Evolutionary conservation across 768 basidiomycete species (phyloP).

Genomic region (Pleurotus pulmonarius): DNA sequence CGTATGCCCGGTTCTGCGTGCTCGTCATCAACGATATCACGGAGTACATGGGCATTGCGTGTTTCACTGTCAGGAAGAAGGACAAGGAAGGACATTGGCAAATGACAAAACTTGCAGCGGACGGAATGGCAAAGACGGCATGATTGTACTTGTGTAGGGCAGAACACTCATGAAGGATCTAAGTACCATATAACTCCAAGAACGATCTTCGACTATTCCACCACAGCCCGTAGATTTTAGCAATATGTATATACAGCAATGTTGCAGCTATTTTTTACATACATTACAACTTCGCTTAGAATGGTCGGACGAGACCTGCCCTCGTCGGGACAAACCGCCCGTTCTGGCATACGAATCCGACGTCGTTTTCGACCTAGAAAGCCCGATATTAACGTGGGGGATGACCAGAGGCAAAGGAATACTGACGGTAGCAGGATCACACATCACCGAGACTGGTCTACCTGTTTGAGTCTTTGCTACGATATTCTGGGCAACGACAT

Average conservation of each 20-base stretch:
- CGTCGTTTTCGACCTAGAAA: conserved; percentile 37
- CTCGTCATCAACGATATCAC: conserved; percentile 88
- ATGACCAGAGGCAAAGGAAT: not conserved
- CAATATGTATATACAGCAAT: no score
- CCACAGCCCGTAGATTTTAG: no score
- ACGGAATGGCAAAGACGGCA: conserved; percentile 1
- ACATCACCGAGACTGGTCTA: conserved; percentile 46
- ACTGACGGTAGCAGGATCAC: conserved; percentile 46
- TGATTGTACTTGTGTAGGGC: not conserved
- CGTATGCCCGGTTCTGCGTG: conserved; percentile 74
- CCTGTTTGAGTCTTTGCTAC: conserved; percentile 41
- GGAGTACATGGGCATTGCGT: conserved; percentile 89
- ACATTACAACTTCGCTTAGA: not conserved
- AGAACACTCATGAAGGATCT: no score
- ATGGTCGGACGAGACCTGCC: conserved; percentile 18
- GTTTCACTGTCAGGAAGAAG: conserved; percentile 89
- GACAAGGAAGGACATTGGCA: conserved; percentile 65
- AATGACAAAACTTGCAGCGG: not conserved
- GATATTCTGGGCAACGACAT: conserved; percentile 47
- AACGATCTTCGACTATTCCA: no score
- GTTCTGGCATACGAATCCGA: conserved; percentile 49
- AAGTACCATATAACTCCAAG: no score
- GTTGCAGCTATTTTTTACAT: no score
- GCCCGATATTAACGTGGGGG: not conserved
- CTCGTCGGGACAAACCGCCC: conserved; percentile 39